Percentiles rank a stretch among this genome's conserved stretches.
phyloP scores from a whole-genome alignment of 1,284 basidiomycete genomes.

The Kalmanozyma brasiliensis region DNA sequence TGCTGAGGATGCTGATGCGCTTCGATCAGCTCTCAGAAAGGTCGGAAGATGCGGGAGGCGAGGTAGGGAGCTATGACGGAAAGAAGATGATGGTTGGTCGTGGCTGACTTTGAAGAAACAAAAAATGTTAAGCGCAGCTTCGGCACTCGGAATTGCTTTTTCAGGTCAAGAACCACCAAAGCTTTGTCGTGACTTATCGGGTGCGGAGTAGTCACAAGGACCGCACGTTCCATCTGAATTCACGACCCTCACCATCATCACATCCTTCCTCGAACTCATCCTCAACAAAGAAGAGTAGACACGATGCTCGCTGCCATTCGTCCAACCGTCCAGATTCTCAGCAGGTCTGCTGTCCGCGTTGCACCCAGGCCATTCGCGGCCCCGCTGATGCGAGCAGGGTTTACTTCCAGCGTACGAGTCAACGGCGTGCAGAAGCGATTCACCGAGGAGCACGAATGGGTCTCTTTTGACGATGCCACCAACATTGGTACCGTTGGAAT shows the following conservation, averaged over 20 bases:
- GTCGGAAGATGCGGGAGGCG: background rate
- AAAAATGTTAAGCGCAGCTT: conserved; percentile 10
- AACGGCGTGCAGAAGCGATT: conserved; percentile 53
- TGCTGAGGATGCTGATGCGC: background rate
- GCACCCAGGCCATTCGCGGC: conserved; percentile 36
- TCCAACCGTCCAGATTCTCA: conserved; percentile 23
- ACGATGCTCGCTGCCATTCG: conserved; percentile 40
- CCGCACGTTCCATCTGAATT: conserved; percentile 13
- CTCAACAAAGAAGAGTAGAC: background rate
- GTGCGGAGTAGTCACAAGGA: background rate
- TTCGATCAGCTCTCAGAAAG: background rate
- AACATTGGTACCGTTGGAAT: conserved; percentile 86
- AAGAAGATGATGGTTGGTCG: background rate
- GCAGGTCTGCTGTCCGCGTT: conserved; percentile 29
- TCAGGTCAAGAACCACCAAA: too few species aligned
- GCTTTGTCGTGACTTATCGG: too few species aligned
- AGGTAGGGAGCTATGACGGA: background rate
- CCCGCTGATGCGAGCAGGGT: conserved; percentile 30
- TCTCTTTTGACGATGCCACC: conserved; percentile 81
- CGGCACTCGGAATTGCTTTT: conserved; percentile 19
- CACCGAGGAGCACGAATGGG: conserved; percentile 90
- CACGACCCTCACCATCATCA: conserved; percentile 11
- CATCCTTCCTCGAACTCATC: background rate
- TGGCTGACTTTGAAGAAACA: background rate
- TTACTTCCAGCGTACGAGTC: conserved; percentile 32